Base-by-base conservation (phyloP, 257 asterid species). In the Solanum appendiculatum region DNA sequence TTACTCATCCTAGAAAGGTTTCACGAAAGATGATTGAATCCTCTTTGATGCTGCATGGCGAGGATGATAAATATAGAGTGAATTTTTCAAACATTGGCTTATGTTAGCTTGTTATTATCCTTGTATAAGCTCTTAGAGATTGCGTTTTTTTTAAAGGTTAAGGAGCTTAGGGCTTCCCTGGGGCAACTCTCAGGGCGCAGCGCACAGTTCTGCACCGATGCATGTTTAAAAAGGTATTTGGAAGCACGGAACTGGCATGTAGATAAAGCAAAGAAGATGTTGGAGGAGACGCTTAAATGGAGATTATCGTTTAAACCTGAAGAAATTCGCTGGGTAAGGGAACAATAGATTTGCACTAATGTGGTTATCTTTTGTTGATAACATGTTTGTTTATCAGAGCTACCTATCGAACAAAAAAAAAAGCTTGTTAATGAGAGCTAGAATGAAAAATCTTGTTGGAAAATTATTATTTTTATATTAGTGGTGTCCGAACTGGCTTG, bases 301-400 rank as follows among this genome's bases (percentile, higher is more conserved):
- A 94, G 99, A 85, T 87, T 96, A 54, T 89, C 92, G 70, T 97
- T 68, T 86, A 94, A 95, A 90, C 99, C 99, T 44, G 98, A 97
- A 93, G 99, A 97, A 90, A 95, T 97, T 83, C 98, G 98, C 91
- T 97, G 99, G 99, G 99, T 97, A 92, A 92, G 89, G 85, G 86
- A 73, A 73, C 82, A 73, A 37, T 5, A 73, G 20, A 73, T 73
- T 73, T 73, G 31, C 82, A 37, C 33, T 73, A 73, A 23, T 73
- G 82, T 73, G 51, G 82, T 73, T 11, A 73, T 73, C 54, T 73
- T 73, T 37, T 21, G 51, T 73, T 37, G 82, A 37, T 37, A 73
- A 73, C 31, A 21, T 73, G 51, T 23, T 21, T 73, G 82, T 37
- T 37, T 37, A 23, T 21, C 51, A 73, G 81, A 36, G 82, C 82